Evolutionary conservation across 2,329 filamentous ascomycete genomes (phyloP).

Genomic region (Sphaceloma murrayae): DNA sequence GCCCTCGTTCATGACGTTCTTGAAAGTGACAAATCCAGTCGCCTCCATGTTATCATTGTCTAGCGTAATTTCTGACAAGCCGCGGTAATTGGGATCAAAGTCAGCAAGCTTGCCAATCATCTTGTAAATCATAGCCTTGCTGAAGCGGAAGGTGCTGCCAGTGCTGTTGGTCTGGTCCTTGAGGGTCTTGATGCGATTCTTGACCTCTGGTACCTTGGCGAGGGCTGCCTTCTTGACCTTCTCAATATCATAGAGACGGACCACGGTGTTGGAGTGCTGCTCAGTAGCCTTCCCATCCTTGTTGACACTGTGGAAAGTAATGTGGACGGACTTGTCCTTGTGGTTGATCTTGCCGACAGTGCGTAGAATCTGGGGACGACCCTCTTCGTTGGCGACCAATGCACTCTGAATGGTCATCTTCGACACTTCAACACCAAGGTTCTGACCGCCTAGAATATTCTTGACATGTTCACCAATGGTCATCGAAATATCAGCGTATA

Average conservation of each 20-base stretch:
- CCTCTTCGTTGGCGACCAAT: slow-evolving; percentile 20
- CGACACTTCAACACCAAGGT: slow-evolving; percentile 30
- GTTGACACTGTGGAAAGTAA: slow-evolving; percentile 21
- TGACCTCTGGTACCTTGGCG: slow-evolving; percentile 25
- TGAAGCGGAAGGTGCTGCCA: slow-evolving; percentile 25
- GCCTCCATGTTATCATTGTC: slow-evolving; percentile 30
- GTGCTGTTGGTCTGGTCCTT: slow-evolving; percentile 17
- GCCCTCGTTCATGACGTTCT: slow-evolving; percentile 18
- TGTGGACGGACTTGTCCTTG: slow-evolving; percentile 7
- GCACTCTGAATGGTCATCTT: slow-evolving; percentile 31
- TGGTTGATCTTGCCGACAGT: slow-evolving; percentile 13
- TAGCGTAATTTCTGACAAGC: slow-evolving; percentile 32
- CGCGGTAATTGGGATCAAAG: slow-evolving; percentile 27
- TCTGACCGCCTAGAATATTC: slow-evolving; percentile 3
- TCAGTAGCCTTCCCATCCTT: slow-evolving; percentile 26
- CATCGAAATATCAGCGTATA: slow-evolving; percentile 30
- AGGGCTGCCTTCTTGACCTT: slow-evolving; percentile 24
- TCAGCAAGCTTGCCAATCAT: slow-evolving; percentile 30
- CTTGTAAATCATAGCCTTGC: slow-evolving; percentile 30
- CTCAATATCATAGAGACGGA: slow-evolving; percentile 20
- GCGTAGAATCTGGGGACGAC: slow-evolving; percentile 17
- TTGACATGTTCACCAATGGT: slow-evolving; percentile 27
- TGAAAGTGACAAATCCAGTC: slow-evolving; percentile 22
- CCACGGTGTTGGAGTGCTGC: slow-evolving; percentile 18
- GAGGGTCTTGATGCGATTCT: slow-evolving; percentile 28